Base-by-base conservation (phyloP, 2,329 filamentous ascomycete species). In the Cyclaneusma minus region DNA sequence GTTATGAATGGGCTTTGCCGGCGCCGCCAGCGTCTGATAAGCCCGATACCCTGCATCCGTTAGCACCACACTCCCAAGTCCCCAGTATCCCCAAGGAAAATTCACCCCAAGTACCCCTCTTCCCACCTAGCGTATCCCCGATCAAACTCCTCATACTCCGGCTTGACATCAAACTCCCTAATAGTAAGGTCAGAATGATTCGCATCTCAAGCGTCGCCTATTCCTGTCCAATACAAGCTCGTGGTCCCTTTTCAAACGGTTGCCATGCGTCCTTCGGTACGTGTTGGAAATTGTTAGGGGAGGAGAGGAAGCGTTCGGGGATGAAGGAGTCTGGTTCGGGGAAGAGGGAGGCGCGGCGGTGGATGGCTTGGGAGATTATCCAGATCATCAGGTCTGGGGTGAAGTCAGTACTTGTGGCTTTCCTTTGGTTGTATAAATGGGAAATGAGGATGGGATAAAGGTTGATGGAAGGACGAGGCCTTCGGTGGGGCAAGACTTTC, bases 201-300 rank as follows among this genome's bases (percentile, higher is more conserved):
- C 54, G 56, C 13, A 55, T 43, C 41, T 68, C 62, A 13, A 44
- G 35, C 49, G 62, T 56, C 1, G 60, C 64, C 13, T 68, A 44
- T 34, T 59, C 56, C 40, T 71, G 63, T 0, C 67, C 68, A 7
- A 69, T 58, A 37, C 67, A 74, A 27, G 60, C 62, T 8, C 67
- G 44, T 3, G 56, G 52, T 0, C 68, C 67, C 29, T 57, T 51
- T 35, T 64, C 62, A 40, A 73, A 73, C 0, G 61, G 52, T 6
- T 64, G 54, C 52, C 55, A 72, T 1, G 64, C 66, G 21, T 56
- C 54, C 25, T 34, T 34, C 4, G 34, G 18, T 3, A 37, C 27
- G 7, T 33, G 25, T 22, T 38, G 27, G 12, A 43, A 42, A 36
- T 56, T 38, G 10, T 38, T 48, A 1, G 43, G 43, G 7, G 37